Base-by-base conservation (phyloP, 345 rosid species). In the Eucalyptus cloeziana region DNA sequence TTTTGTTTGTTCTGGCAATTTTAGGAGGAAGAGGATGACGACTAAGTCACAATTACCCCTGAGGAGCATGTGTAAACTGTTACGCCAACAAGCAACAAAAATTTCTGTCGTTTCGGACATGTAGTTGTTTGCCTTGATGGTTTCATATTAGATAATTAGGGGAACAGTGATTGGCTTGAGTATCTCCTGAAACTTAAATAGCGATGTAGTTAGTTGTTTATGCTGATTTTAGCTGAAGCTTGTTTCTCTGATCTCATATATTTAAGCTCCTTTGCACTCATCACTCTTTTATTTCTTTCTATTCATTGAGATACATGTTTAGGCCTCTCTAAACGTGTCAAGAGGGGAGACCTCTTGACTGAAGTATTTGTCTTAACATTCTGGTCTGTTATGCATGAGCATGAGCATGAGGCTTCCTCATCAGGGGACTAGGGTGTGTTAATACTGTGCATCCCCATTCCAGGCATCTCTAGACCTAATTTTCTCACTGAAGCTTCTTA, bases 21-120 rank as follows among this genome's bases (percentile, higher is more conserved):
- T 88, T 89, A 93, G 96, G 95, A 95, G 47, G 98, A 94, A 40
- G 95, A 95, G 27, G 98, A 94, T 8, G 95, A 94, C 4, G 94
- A 93, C 83, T 95, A 91, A 89, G 76, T 80, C 27, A 40, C 85
- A 40, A 76, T 76, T 76, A 6, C 85, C 85, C 15, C 40, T 1
- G 47, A 76, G 85, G 85, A 76, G 85, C 40, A 76, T 76, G 47
- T 76, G 85, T 76, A 76, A 76, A 76, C 85, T 76, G 47, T 76
- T 76, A 76, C 8, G 24, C 44, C 85, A 40, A 40, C 15, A 13
- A 76, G 85, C 85, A 76, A 76, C 30, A 7, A 40, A 71, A 86
- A 6, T 67, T 45, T 87, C 60, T 54, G 64, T 44, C 49, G 7
- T 56, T 79, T 67, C 69, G 89, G 71, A 83, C 90, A 33, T 60